Conservation (phyloP, 2,329 filamentous ascomycete species). For the Teratosphaeriaceae sp. region DNA sequence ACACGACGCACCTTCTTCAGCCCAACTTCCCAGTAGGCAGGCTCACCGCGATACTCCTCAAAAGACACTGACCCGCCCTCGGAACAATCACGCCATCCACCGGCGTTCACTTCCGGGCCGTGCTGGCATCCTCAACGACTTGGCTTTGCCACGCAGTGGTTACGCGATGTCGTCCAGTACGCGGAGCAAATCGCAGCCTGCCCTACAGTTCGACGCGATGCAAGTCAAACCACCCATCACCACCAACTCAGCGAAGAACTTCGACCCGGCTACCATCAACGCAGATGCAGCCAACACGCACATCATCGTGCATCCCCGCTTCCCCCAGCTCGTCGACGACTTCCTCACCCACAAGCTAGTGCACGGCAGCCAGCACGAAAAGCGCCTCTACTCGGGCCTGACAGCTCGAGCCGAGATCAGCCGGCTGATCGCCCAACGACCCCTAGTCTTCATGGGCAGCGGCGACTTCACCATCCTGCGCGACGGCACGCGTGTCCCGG, state of each 20-base stretch:
- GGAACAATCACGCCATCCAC: too few species aligned
- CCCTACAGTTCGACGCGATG: not conserved
- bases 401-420: constrained; percentile 17
- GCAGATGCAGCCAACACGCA: constrained; percentile 21
- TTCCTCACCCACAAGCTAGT: constrained; percentile 26
- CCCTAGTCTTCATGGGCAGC: constrained; percentile 23
- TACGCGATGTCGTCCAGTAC: not conserved
- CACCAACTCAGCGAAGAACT: constrained; percentile 20
- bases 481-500: constrained; percentile 11
- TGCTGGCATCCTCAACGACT: not conserved
- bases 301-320: constrained; percentile 25
- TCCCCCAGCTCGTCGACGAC: constrained; percentile 17
- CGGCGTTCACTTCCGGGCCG: too few species aligned
- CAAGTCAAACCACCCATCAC: constrained; percentile 15
- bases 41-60: too few species aligned
- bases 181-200: not conserved
- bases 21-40: too few species aligned
- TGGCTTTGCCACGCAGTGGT: too few species aligned
- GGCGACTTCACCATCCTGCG: constrained; percentile 25
- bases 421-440: constrained; percentile 25
- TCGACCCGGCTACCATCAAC: constrained; percentile 13
- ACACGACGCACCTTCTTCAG: too few species aligned
- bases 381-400: constrained; percentile 20
- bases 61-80: too few species aligned
- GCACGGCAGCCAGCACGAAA: constrained; percentile 22